phyloP scores from a whole-genome alignment of 2,329 filamentous ascomycete genomes.

The Podosphaera fusca region DNA sequence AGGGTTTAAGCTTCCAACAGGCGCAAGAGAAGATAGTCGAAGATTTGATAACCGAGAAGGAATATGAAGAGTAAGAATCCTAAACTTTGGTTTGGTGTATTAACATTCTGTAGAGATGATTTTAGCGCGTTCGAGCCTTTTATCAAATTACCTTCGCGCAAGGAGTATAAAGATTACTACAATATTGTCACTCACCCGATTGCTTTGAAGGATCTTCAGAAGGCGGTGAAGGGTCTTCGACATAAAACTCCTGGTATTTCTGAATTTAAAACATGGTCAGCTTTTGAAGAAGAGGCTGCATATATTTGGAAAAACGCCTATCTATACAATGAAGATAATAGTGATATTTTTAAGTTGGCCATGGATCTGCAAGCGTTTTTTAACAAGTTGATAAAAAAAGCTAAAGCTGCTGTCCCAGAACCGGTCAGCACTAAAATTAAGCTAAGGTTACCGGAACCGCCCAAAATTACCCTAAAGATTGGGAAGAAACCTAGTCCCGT shows the following conservation, averaged over 20 bases:
- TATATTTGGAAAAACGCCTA: conserved; percentile 74
- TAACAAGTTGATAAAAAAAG: conserved; percentile 41
- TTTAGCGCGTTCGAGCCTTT: conserved; percentile 53
- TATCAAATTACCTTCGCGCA: conserved; percentile 50
- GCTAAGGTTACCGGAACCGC: conserved; percentile 37
- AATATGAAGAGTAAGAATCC: conserved; percentile 37
- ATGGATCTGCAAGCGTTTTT: conserved; percentile 59
- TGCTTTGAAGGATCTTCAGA: conserved; percentile 55
- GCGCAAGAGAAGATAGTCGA: conserved; percentile 70
- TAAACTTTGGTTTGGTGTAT: neutral
- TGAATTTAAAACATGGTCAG: conserved; percentile 62
- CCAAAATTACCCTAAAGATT: conserved; percentile 49
- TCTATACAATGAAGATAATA: conserved; percentile 80
- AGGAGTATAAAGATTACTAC: conserved; percentile 59
- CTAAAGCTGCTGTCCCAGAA: conserved; percentile 48
- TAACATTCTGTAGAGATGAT: conserved; percentile 28
- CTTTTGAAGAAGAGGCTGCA: conserved; percentile 58
- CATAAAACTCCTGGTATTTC: conserved; percentile 37
- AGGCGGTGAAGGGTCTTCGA: conserved; percentile 49
- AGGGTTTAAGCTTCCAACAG: conserved; percentile 55
- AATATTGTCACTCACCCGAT: conserved; percentile 60
- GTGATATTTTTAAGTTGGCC: conserved; percentile 57
- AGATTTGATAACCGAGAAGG: conserved; percentile 42
- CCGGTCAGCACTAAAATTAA: conserved; percentile 58
- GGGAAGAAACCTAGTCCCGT: conserved; percentile 32